Evolutionary conservation across 2,329 filamentous ascomycete genomes (phyloP).

Genomic region (Epichloe elymi): DNA sequence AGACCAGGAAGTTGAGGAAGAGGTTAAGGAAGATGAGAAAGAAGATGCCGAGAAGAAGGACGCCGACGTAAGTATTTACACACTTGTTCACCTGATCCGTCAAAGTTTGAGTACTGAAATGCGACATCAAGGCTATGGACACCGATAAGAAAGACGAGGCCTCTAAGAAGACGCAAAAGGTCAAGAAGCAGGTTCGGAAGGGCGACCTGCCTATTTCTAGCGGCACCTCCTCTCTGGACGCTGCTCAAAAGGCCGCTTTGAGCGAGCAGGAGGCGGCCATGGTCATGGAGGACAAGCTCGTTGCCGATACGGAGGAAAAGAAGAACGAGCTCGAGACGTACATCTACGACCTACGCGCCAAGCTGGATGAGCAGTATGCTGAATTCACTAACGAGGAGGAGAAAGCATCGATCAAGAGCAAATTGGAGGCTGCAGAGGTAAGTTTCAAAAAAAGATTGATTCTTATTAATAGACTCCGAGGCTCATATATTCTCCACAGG

Average conservation of each 20-base stretch:
- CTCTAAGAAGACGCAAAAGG: constrained; percentile 85
- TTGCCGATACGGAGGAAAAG: constrained; percentile 96
- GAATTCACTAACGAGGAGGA: constrained; percentile 85
- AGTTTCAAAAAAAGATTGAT: constrained; percentile 19
- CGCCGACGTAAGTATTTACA: constrained; percentile 51
- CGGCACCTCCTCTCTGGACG: constrained; percentile 69
- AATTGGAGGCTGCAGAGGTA: constrained; percentile 80
- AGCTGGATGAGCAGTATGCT: constrained; percentile 83
- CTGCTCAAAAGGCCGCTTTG: constrained; percentile 49
- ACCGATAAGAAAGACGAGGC: constrained; percentile 58
- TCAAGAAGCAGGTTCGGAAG: constrained; percentile 99
- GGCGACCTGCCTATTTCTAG: constrained; percentile 81
- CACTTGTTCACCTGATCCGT: not conserved
- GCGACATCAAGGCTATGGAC: constrained; percentile 57
- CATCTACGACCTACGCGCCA: constrained; percentile 93
- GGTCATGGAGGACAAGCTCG: constrained; percentile 97
- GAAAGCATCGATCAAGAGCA: constrained; percentile 73
- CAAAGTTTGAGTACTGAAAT: not conserved
- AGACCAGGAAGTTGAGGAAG: constrained; percentile 93
- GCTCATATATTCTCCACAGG: constrained; percentile 38
- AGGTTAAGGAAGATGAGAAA: constrained; percentile 64
- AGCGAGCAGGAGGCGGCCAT: constrained; percentile 77
- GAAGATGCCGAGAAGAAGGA: constrained; percentile 58
- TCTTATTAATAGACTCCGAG: not conserved
- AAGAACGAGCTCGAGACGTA: constrained; percentile 99